Evolutionary conservation across 495 filamentous ascomycete species (phyloP), one percentile per base, ranked within the genome.

Genomic region (Antarctomyces pellizariae): DNA sequence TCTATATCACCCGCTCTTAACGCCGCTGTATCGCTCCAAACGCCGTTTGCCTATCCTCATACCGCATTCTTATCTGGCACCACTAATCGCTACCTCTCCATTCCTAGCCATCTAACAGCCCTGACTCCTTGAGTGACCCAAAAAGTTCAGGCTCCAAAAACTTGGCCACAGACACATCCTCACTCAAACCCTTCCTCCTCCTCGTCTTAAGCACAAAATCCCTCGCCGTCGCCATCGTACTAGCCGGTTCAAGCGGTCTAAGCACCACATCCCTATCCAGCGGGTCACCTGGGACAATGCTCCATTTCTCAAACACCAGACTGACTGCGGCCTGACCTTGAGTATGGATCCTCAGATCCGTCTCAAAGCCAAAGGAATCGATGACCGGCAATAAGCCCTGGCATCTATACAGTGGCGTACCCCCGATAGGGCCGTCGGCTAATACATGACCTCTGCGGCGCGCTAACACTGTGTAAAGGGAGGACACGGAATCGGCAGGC

Each of bases 201-300:
- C 86, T 61, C 7, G 86, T 97, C 65, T 97, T 97, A 31, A 95
- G 53, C 11, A 92, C 82, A 50, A 97, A 92, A 45, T 97, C 86
- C 28, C 86, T 59, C 1, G 86, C 86, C 28, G 80, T 91, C 4
- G 72, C 79, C 58, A 76, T 73, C 32, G 75, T 74, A 20, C 57
- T 55, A 3, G 89, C 86, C 38, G 77, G 80, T 52, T 95, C 82
- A 33, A 97, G 49, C 15, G 80, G 77, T 23, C 75, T 60, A 18
- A 82, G 50, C 35, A 80, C 71, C 20, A 79, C 64, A 17, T 84
- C 76, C 37, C 70, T 73, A 41, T 97, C 89, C 5, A 97, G 56
- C 13, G 86, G 86, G 44, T 97, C 89, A 25, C 86, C 86, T 2
- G 86, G 86, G 3, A 97, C 82, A 28, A 92, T 74, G 35, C 59